Conservation (phyloP, 139 green algal genomes). For the Closterium sp. region DNA sequence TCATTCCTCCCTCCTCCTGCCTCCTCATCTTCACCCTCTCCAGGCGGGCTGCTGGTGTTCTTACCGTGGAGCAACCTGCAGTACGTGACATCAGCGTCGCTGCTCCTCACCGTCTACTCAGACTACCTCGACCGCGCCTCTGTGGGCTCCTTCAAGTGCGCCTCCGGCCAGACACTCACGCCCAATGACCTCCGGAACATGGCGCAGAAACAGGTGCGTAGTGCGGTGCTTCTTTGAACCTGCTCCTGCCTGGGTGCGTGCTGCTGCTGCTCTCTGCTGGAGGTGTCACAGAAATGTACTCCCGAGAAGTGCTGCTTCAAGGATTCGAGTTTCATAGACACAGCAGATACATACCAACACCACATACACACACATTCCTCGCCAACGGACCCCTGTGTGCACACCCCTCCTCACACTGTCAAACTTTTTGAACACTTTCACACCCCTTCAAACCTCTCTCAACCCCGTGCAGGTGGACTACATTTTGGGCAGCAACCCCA, state of each 20-base stretch:
- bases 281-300: no score
- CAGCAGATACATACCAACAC: no score
- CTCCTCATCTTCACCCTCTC: not conserved
- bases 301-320: no score
- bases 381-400: no score
- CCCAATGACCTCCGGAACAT: not conserved
- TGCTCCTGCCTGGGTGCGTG: no score
- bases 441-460: no score
- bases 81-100: conserved; percentile 18
- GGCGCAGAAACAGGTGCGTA: not conserved
- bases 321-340: no score
- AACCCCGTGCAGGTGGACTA: conserved; percentile 27
- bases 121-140: conserved; percentile 14
- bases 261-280: no score
- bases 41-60: not conserved
- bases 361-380: no score
- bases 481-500: conserved; percentile 30
- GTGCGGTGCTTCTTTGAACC: no score
- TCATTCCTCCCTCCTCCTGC: not conserved
- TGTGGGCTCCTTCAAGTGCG: not conserved
- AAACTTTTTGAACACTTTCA: no score
- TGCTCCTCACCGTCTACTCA: conserved; percentile 8
- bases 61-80: conserved; percentile 2
- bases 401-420: no score
- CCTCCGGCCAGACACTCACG: not conserved